phyloP scores from a whole-genome alignment of 139 green algal genomes.

The Chlorella sp. region DNA sequence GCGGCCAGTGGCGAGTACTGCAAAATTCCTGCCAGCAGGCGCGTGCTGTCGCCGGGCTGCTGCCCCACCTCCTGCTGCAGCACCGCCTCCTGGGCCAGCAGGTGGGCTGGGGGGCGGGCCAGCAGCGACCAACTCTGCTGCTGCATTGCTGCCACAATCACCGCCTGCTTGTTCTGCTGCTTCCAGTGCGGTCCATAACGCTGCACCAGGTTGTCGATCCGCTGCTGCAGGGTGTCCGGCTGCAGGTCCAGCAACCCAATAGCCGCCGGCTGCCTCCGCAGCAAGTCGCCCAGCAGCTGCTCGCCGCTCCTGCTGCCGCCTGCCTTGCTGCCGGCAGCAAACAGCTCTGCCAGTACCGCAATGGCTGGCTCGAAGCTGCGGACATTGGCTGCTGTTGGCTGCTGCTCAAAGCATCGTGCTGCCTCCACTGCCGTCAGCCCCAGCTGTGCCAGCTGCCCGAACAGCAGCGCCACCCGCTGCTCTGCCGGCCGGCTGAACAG shows the following conservation, averaged over 20 bases:
- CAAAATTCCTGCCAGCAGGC: neutral
- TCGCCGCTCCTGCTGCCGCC: neutral
- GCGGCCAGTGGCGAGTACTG: too few species aligned
- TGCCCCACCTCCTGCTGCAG: constrained; percentile 20
- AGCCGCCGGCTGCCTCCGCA: neutral
- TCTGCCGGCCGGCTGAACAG: constrained; percentile 15
- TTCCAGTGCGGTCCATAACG: neutral
- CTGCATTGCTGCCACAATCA: neutral
- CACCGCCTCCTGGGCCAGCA: neutral
- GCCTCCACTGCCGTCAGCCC: neutral
- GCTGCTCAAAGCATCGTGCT: neutral
- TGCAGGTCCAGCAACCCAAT: neutral
- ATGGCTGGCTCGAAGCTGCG: constrained; percentile 13
- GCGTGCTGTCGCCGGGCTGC: neutral
- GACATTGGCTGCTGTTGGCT: neutral
- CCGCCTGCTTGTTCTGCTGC: neutral
- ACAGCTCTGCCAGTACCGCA: neutral
- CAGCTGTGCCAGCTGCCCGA: constrained; percentile 12
- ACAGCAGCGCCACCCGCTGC: constrained; percentile 11
- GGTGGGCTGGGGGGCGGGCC: neutral
- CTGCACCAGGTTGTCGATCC: neutral
- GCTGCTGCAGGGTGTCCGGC: neutral
- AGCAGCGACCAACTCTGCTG: neutral
- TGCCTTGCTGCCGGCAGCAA: neutral
- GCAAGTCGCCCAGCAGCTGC: constrained; percentile 5